phyloP scores from a whole-genome alignment of 805 yeast species.

The Metschnikowia henanensis region DNA sequence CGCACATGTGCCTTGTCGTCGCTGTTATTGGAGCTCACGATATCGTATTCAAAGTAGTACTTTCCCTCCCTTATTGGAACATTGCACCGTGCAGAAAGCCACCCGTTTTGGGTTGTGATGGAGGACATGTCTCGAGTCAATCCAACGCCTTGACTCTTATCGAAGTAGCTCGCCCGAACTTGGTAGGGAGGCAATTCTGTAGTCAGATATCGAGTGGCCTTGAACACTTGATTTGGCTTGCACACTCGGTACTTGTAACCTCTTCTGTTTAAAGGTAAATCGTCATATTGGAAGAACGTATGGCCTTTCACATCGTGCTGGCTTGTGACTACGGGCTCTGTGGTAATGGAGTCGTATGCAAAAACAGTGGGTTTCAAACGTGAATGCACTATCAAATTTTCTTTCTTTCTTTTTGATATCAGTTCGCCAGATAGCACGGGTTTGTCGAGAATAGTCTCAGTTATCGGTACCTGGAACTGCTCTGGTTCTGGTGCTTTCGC shows the following conservation, averaged over 20 bases:
- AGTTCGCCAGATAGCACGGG: slow-evolving; percentile 18
- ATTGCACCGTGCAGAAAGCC: slow-evolving; percentile 77
- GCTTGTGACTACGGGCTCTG: slow-evolving; percentile 15
- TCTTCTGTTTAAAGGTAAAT: slow-evolving; percentile 74
- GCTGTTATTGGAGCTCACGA: slow-evolving; percentile 50
- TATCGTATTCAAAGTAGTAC: slow-evolving; percentile 76
- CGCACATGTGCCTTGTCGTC: slow-evolving; percentile 63
- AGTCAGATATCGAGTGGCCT: slow-evolving; percentile 60
- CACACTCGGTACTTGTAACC: slow-evolving; percentile 84
- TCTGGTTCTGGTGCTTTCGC: neutral
- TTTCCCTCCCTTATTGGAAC: slow-evolving; percentile 75
- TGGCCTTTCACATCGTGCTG: slow-evolving; percentile 17
- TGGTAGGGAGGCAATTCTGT: slow-evolving; percentile 71
- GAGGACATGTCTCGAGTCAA: slow-evolving; percentile 29
- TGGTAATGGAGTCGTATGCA: slow-evolving; percentile 15
- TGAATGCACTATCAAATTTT: slow-evolving; percentile 34
- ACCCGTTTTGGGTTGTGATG: slow-evolving; percentile 68
- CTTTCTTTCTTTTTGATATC: slow-evolving; percentile 25
- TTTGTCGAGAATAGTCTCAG: slow-evolving; percentile 25
- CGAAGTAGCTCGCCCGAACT: slow-evolving; percentile 62
- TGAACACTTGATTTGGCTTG: slow-evolving; percentile 62
- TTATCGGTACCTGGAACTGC: slow-evolving; percentile 21
- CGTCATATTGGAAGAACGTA: slow-evolving; percentile 55
- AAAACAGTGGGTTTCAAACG: slow-evolving; percentile 38
- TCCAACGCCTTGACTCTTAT: slow-evolving; percentile 59